Conservation (phyloP, 345 rosid species). For the Melaleuca quinquenervia region DNA sequence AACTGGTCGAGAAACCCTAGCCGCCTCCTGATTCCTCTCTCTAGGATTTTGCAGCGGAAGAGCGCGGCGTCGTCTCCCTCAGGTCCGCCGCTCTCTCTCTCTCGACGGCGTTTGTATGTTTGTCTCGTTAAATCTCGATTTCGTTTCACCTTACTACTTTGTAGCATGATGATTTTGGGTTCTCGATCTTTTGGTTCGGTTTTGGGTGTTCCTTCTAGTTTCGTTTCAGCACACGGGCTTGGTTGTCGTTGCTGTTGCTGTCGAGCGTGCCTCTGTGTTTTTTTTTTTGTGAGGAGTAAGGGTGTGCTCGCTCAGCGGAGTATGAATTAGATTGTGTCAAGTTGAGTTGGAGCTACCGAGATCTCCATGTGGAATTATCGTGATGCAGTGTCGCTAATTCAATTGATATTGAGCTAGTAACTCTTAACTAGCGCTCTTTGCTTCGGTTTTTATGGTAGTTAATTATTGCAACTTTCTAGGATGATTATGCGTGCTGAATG, state of each 20-base stretch:
- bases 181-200: background rate
- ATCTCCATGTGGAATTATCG: background rate
- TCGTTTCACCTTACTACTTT: background rate
- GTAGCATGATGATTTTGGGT: background rate
- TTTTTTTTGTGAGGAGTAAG: background rate
- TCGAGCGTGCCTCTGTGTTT: background rate
- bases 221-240: background rate
- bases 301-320: background rate
- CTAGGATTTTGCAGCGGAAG: background rate
- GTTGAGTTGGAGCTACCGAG: background rate
- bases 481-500: background rate
- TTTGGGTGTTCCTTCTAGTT: background rate
- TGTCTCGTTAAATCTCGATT: background rate
- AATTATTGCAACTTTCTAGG: background rate
- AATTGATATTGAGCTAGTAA: background rate
- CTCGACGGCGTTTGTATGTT: background rate
- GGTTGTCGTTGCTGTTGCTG: background rate
- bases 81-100: background rate
- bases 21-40: background rate
- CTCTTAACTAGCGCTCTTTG: background rate
- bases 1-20: background rate
- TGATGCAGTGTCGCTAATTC: background rate
- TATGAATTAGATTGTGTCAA: background rate
- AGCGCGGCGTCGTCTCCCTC: background rate
- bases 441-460: background rate